phyloP scores from a whole-genome alignment of 2,329 filamentous ascomycete genomes.

The Trichoderma pleuroti region DNA sequence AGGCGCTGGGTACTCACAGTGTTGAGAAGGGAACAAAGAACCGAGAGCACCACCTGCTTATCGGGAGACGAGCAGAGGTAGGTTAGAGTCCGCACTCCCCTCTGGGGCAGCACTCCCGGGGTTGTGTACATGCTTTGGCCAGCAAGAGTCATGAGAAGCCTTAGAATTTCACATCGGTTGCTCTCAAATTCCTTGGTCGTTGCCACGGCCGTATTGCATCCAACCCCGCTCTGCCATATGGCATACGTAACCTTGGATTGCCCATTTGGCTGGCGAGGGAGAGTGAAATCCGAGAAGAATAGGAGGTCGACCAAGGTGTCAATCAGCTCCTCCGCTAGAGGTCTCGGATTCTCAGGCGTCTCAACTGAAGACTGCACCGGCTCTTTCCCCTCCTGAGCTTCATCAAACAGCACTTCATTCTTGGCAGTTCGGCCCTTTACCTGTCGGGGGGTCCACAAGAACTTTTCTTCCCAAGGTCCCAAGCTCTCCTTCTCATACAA shows the following conservation, averaged over 20 bases:
- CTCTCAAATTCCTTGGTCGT: conserved; percentile 91
- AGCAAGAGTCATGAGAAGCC: conserved; percentile 78
- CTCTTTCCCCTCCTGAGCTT: conserved; percentile 56
- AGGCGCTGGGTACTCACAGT: conserved; percentile 57
- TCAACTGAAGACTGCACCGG: conserved; percentile 46
- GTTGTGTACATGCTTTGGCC: conserved; percentile 94
- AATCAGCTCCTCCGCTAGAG: conserved; percentile 86
- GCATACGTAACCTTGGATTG: conserved; percentile 83
- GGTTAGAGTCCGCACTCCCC: conserved; percentile 78
- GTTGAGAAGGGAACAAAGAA: conserved; percentile 89
- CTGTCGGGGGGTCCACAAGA: conserved; percentile 81
- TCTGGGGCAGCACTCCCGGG: conserved; percentile 71
- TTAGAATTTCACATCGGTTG: conserved; percentile 85
- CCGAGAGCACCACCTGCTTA: conserved; percentile 85
- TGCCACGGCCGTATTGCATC: conserved; percentile 83
- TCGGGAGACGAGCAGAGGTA: conserved; percentile 85
- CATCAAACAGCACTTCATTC: conserved; percentile 81
- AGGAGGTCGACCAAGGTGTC: conserved; percentile 85
- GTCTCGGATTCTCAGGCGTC: conserved; percentile 78
- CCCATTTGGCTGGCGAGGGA: conserved; percentile 66
- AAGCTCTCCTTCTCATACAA: conserved; percentile 86
- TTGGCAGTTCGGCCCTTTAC: conserved; percentile 67
- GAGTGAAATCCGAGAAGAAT: conserved; percentile 87
- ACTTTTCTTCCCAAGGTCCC: conserved; percentile 80
- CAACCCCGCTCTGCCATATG: conserved; percentile 97